Evolutionary conservation across 129 eudicot genomes (phyloP), one percentile per base, ranked within the genome.

Genomic region (Glebionis coronaria): DNA sequence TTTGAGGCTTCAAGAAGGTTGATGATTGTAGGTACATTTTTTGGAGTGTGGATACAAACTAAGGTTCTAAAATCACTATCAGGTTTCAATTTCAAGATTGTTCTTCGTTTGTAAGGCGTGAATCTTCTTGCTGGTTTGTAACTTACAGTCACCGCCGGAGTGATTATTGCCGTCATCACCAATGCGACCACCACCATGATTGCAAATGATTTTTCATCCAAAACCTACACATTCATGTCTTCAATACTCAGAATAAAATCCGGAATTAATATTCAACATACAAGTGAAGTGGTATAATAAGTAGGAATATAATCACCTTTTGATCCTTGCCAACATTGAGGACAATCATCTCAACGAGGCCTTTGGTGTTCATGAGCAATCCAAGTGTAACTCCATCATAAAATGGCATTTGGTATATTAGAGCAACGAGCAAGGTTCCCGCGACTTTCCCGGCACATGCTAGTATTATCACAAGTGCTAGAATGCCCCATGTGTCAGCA

Each of bases 321-420:
- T 87, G 85, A 45, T 90, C 95, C 72, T 66, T 84, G 53, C 97
- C 95, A 21, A 90, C 92, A 70, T 90, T 87, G 72, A 90, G 90
- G 60, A 90, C 76, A 50, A 90, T 87, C 84, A 87, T 84, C 83
- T 90, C 97, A 44, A 90, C 85, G 8, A 90, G 85, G 23, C 97
- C 97, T 63, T 90, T 90, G 66, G 95, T 84, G 63, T 90, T 90
- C 97, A 90, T 87, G 52, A 90, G 88, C 68, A 85, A 70, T 29
- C 94, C 97, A 44, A 91, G 94, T 4, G 96, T 62, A 35, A 91
- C 69, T 5, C 85, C 88, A 44, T 88, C 96, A 4, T 81, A 73
- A 51, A 85, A 63, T 11, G 94, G 85, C 76, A 85, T 88, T 42
- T 80, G 74, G 31, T 83, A 88, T 60, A 85, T 79, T 16, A 84